phyloP scores from a whole-genome alignment of 2,329 filamentous ascomycete species.

The Cadophora gregata region DNA sequence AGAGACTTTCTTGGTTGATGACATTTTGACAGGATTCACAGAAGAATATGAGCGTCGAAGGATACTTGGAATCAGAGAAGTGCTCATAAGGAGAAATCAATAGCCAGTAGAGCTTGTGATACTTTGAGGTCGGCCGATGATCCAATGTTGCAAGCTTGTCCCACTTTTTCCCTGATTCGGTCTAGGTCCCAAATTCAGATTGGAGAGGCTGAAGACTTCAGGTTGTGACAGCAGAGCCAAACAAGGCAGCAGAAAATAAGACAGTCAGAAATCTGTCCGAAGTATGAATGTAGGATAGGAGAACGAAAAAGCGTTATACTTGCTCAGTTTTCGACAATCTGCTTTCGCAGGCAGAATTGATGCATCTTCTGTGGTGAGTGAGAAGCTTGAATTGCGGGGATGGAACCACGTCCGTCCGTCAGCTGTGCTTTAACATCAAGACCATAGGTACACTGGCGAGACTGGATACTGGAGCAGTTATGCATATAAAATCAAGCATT shows the following conservation, averaged over 20 bases:
- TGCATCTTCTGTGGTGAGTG: background rate
- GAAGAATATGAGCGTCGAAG: constrained; percentile 25
- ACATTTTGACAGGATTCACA: constrained; percentile 34
- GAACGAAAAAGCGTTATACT: background rate
- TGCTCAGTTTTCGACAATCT: background rate
- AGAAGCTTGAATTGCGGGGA: constrained; percentile 2
- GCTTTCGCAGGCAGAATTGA: no score
- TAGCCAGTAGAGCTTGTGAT: background rate
- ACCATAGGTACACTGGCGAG: no score
- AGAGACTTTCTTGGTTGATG: constrained; percentile 32
- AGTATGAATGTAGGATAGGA: background rate
- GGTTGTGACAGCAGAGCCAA: background rate
- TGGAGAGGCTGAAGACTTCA: background rate
- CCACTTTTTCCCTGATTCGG: background rate
- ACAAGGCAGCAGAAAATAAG: background rate
- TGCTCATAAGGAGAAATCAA: background rate
- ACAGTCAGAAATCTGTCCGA: background rate
- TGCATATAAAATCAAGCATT: no score
- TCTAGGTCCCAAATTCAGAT: background rate
- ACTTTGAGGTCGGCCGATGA: background rate
- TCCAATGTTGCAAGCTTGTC: background rate
- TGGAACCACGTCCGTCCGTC: no score
- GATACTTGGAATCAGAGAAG: background rate
- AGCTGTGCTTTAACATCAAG: no score
- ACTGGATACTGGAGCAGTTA: no score